phyloP scores from a whole-genome alignment of 805 yeast species.

The Candida railenensis region DNA sequence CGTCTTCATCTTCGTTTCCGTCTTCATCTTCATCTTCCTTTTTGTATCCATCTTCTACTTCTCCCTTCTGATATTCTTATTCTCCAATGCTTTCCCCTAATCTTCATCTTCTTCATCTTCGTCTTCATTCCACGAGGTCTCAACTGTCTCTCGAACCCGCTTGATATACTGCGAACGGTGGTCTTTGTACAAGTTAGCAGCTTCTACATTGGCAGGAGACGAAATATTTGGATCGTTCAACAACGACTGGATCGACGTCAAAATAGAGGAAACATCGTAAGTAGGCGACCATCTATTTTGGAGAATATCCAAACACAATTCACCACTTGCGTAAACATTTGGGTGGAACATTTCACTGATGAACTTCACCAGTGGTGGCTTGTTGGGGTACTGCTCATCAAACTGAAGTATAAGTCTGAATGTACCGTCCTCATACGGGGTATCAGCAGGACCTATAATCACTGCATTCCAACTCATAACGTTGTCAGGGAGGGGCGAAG shows the following conservation, averaged over 20 bases:
- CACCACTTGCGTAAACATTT: slow-evolving; percentile 93
- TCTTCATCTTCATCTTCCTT: neutral
- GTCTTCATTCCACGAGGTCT: slow-evolving; percentile 88
- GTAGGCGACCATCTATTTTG: slow-evolving; percentile 99
- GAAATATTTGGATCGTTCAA: slow-evolving; percentile 95
- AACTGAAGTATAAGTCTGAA: slow-evolving; percentile 82
- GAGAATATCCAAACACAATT: slow-evolving; percentile 89
- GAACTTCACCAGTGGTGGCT: slow-evolving; percentile 92
- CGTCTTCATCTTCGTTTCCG: neutral
- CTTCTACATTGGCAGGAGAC: slow-evolving; percentile 97
- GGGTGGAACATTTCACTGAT: slow-evolving; percentile 97
- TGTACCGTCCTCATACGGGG: slow-evolving; percentile 98
- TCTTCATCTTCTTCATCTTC: slow-evolving; percentile 58
- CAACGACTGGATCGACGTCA: slow-evolving; percentile 88
- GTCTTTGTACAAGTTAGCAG: slow-evolving; percentile 92
- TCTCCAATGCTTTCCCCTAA: slow-evolving; percentile 25
- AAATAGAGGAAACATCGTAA: slow-evolving; percentile 91
- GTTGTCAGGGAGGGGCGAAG: slow-evolving; percentile 94
- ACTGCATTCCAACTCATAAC: slow-evolving; percentile 98
- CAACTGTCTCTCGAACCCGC: slow-evolving; percentile 93
- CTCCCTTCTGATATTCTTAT: neutral
- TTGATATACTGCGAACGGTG: slow-evolving; percentile 90
- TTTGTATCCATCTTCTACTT: too few relatives aligned
- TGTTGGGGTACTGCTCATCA: slow-evolving; percentile 96
- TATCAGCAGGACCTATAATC: slow-evolving; percentile 94